These are phyloP conservation scores for Iodosphaeria phyllophila DNA, from an alignment of 2,329 filamentous ascomycete genomes.

Conservation along the genomic window DNA sequence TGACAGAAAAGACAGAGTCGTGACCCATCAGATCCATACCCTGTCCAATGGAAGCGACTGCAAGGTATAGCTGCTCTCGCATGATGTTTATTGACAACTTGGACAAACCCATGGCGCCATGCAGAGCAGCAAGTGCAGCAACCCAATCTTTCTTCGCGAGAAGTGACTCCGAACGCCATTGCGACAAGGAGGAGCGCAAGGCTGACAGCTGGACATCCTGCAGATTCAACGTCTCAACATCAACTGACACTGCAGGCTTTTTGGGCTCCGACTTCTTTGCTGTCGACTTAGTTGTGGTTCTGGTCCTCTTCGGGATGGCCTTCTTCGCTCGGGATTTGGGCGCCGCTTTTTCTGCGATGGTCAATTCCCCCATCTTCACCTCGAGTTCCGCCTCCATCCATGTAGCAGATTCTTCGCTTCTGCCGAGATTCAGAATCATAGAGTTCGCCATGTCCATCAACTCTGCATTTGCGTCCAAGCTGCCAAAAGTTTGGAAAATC, in stretches of 20 bases:
- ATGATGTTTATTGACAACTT: conserved; percentile 19
- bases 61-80: conserved; percentile 41
- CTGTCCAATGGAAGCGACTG: conserved; percentile 47
- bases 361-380: conserved; percentile 16
- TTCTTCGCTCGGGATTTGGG: conserved; percentile 6
- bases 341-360: conserved; percentile 13
- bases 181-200: conserved; percentile 19
- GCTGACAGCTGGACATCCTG: conserved; percentile 17
- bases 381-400: conserved; percentile 13
- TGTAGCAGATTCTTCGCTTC: conserved; percentile 2
- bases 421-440: conserved; percentile 19
- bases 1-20: conserved; percentile 72
- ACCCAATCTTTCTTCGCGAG: conserved; percentile 35
- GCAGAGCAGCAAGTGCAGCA: conserved; percentile 35
- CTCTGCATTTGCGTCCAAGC: conserved; percentile 21
- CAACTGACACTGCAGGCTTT: conserved; percentile 5
- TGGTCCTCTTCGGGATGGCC: conserved; percentile 6
- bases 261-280: conserved; percentile 6
- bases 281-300: conserved; percentile 8
- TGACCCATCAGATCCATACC: conserved; percentile 54
- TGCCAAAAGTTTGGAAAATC: conserved; percentile 30
- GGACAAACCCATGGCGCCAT: conserved; percentile 25
- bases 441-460: conserved; percentile 30
- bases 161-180: conserved; percentile 24
- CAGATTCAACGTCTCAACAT: conserved; percentile 4